Evolutionary conservation across 768 basidiomycete genomes (phyloP).

Genomic region (Tulasnella sp.): DNA sequence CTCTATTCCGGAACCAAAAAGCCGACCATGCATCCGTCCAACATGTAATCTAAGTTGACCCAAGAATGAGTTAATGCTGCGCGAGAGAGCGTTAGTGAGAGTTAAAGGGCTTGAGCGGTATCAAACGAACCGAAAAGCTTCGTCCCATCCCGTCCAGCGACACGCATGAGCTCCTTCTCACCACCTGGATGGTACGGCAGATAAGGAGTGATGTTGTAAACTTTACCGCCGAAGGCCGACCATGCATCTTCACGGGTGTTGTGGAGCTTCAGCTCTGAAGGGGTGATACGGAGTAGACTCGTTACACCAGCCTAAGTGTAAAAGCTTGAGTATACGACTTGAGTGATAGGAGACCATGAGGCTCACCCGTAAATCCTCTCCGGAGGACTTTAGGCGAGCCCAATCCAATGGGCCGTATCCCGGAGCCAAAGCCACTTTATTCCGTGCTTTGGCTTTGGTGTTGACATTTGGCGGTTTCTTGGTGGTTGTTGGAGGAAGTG

Average conservation of each 20-base stretch:
- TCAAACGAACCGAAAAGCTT: conserved; percentile 66
- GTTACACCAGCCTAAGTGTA: conserved; percentile 49
- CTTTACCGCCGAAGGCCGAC: conserved; percentile 84
- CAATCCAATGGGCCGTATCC: conserved; percentile 91
- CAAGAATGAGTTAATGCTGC: conserved; percentile 86
- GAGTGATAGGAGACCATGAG: neutral
- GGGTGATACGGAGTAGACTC: conserved; percentile 54
- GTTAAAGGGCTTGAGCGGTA: neutral
- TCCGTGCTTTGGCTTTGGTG: conserved; percentile 33
- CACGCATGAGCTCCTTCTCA: conserved; percentile 86
- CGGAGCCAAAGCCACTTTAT: conserved; percentile 81
- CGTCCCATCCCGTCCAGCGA: conserved; percentile 90
- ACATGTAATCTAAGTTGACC: conserved; percentile 95
- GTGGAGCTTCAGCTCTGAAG: conserved; percentile 67
- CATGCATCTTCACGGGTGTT: conserved; percentile 82
- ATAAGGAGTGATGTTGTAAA: conserved; percentile 94
- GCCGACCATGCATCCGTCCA: conserved; percentile 86
- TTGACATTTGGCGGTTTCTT: conserved; percentile 45
- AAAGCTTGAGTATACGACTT: neutral
- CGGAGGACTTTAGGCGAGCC: conserved; percentile 77
- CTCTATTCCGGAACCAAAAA: conserved; percentile 59
- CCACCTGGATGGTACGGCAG: conserved; percentile 89
- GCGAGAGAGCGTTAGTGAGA: neutral
- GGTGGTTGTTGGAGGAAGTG: conserved; percentile 48
- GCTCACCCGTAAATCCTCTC: conserved; percentile 60